phyloP scores from a whole-genome alignment of 257 asterid genomes.

The Plantago elongata region DNA sequence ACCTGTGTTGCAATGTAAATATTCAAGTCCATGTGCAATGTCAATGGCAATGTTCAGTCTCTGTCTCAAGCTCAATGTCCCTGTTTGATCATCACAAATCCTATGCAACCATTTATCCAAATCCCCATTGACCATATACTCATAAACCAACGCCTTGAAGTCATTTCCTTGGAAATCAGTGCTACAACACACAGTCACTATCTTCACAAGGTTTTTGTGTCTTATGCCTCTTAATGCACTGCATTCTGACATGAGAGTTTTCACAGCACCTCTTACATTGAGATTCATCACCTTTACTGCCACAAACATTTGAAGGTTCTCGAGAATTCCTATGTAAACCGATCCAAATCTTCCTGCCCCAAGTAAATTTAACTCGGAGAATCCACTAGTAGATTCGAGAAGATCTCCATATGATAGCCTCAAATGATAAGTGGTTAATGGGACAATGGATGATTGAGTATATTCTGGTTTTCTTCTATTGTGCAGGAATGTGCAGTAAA shows the following conservation, averaged over 20 bases:
- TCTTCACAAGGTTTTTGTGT: conserved; percentile 23
- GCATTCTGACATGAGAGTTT: conserved; percentile 26
- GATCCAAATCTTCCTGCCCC: conserved; percentile 24
- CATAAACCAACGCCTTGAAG: conserved; percentile 11
- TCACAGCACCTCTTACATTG: conserved; percentile 21
- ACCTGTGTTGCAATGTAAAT: conserved; percentile 14
- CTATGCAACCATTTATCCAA: conserved; percentile 26
- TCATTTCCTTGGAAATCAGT: conserved; percentile 20
- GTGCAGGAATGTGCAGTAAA: no score
- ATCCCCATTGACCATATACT: conserved; percentile 26
- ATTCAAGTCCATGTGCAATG: not conserved
- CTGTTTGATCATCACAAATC: not conserved
- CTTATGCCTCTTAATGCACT: conserved; percentile 17
- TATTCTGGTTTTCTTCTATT: no score
- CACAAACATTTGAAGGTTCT: not conserved
- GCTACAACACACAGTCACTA: conserved; percentile 27
- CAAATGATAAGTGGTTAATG: no score
- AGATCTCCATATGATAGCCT: no score
- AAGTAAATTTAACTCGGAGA: conserved; percentile 13
- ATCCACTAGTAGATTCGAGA: no score
- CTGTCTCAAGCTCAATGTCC: not conserved
- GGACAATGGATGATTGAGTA: no score
- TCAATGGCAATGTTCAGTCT: not conserved
- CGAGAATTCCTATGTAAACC: conserved; percentile 27
- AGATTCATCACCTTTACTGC: conserved; percentile 24